phyloP scores from a whole-genome alignment of 2,329 filamentous ascomycete species.

The Plectosphaerella plurivora region DNA sequence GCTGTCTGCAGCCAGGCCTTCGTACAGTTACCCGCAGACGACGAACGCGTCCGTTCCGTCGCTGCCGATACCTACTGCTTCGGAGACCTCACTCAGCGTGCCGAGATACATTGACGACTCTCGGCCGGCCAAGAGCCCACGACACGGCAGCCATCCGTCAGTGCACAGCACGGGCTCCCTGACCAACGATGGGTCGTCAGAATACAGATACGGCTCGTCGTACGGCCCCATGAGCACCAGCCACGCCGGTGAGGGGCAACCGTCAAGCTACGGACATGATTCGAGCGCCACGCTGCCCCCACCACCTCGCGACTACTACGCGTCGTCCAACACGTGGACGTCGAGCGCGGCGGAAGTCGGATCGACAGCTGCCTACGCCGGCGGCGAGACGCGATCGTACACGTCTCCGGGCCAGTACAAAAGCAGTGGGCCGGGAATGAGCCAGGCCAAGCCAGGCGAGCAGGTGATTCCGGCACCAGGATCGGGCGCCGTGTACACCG shows the following conservation, averaged over 20 bases:
- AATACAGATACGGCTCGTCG: constrained; percentile 53
- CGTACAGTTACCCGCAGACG: constrained; percentile 50
- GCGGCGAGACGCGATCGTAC: constrained; percentile 42
- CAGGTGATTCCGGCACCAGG: constrained; percentile 25
- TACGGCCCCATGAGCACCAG: constrained; percentile 29
- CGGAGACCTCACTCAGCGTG: constrained; percentile 45
- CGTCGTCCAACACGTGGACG: constrained; percentile 46
- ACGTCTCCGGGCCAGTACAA: constrained; percentile 47
- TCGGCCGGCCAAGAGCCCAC: constrained; percentile 52
- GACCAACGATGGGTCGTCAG: constrained; percentile 42
- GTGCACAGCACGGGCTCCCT: constrained; percentile 46
- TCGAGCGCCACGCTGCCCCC: constrained; percentile 19
- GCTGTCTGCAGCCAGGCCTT: constrained; percentile 46
- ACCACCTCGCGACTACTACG: constrained; percentile 47
- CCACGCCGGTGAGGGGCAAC: constrained; percentile 25
- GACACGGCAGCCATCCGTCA: constrained; percentile 49
- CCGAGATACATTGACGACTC: constrained; percentile 55
- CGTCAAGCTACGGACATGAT: constrained; percentile 24
- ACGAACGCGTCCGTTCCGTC: constrained; percentile 47
- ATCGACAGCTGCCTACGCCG: constrained; percentile 39
- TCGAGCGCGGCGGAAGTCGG: constrained; percentile 42
- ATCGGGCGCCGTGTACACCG: constrained; percentile 34
- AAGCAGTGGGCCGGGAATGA: constrained; percentile 26
- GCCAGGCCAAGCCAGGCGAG: constrained; percentile 12
- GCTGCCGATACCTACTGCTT: constrained; percentile 24